Evolutionary conservation across 192 early-diverging fungal genomes (phyloP), one percentile per base, ranked within the genome.

Genomic region (Chytriomyces sp.): DNA sequence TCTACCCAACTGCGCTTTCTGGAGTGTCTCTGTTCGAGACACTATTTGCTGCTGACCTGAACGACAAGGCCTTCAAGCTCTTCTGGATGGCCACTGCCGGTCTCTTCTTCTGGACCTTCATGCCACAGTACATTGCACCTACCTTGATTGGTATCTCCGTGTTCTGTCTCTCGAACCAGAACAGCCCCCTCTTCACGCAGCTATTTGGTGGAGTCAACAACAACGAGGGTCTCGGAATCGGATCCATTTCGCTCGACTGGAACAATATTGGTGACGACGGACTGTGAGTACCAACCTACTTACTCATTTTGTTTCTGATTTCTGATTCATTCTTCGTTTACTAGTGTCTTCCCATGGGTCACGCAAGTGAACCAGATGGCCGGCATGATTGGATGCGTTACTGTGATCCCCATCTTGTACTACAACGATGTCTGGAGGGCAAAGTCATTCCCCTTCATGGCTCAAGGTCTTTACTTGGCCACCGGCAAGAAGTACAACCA

Each of bases 1-100:
- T 92, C 64, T 97, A 93, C 92, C 94, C 94, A 6, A 72, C 87
- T 2, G 91, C 87, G 45, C 82, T 97, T 47, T 82, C 91, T 49
- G 87, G 87, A 49, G 91, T 92, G 48, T 87, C 91, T 20, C 81
- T 96, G 45, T 94, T 93, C 83, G 88, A 91, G 24, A 92, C 91
- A 6, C 87, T 95, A 49, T 92, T 94, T 76, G 45, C 45, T 0
- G 67, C 68, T 85, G 89, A 71, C 28, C 35, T 84, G 11, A 80
- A 61, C 20, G 26, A 47, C 16, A 79, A 85, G 8, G 83, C 89
- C 45, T 86, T 86, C 13, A 67, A 84, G 53, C 28, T 87, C 6
- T 91, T 91, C 47, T 84, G 82, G 80, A 73, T 80, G 35, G 84
- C 68, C 68, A 86, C 87, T 75, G 50, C 49, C n/a, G 66, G 59